Percentiles rank a stretch among this genome's conserved stretches.
These are phyloP conservation scores for Salvia hispanica DNA, from an alignment of 257 asterid species.

Conservation along the genomic window DNA sequence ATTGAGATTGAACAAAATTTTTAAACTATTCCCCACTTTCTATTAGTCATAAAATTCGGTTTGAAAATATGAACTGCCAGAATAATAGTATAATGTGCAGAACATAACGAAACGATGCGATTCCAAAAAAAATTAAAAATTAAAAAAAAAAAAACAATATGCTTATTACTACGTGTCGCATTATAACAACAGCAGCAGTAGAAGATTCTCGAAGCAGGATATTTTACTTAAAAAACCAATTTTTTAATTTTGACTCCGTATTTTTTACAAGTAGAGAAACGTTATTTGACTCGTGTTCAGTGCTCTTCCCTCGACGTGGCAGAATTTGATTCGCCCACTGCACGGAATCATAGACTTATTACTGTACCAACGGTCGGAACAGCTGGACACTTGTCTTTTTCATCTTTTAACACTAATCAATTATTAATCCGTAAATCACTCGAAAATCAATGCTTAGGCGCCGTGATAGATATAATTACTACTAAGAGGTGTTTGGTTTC, in stretches of 20 bases:
- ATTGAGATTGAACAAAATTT: too few relatives aligned
- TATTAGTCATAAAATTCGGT: neutral
- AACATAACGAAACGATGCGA: neutral
- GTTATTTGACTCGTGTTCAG: constrained; percentile 24
- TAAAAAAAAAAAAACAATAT: neutral
- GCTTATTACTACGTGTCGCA: constrained; percentile 6
- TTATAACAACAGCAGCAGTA: constrained; percentile 14
- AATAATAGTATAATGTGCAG: neutral
- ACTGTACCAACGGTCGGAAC: constrained; percentile 34
- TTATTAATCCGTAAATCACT: constrained; percentile 28
- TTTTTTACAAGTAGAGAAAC: too few relatives aligned
- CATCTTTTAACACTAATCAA: neutral
- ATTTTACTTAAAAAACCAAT: neutral
- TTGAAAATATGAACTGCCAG: neutral
- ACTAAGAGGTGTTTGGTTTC: too few relatives aligned
- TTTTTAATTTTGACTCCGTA: neutral
- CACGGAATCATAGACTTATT: constrained; percentile 17
- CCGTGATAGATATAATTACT: neutral
- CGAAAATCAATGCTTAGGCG: constrained; percentile 5
- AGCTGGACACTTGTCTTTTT: constrained; percentile 25
- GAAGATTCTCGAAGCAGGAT: constrained; percentile 17
- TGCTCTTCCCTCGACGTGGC: constrained; percentile 27
- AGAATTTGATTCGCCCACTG: constrained; percentile 19
- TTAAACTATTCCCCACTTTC: neutral
- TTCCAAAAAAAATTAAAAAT: neutral